phyloP scores from a whole-genome alignment of 148 eudicot species.

The Suaeda aralocaspica region DNA sequence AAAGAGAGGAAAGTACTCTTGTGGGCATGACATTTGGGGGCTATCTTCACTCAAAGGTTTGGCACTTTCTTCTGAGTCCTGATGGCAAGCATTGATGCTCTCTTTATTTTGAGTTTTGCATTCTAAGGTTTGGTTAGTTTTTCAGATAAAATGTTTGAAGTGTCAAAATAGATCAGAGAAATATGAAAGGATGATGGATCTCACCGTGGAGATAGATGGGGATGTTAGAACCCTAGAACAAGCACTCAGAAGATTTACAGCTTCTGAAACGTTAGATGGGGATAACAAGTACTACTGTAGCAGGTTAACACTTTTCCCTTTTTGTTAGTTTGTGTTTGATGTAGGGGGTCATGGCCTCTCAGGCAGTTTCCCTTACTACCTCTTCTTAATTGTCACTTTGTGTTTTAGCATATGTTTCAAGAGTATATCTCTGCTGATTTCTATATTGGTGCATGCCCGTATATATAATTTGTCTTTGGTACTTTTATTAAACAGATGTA shows the following conservation, averaged over 20 bases:
- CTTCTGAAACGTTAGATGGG: slow-evolving; percentile 32
- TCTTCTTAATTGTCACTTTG: no score
- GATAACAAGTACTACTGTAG: slow-evolving; percentile 30
- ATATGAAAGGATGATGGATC: slow-evolving; percentile 39
- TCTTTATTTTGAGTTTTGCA: background rate
- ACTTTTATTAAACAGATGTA: slow-evolving; percentile 24
- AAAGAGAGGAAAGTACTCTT: slow-evolving; percentile 30
- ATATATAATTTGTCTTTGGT: background rate
- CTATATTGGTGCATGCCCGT: background rate
- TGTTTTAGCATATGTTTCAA: no score
- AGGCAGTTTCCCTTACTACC: no score
- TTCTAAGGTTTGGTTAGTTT: background rate
- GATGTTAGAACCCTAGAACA: slow-evolving; percentile 35
- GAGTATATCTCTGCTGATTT: background rate
- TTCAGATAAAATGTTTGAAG: slow-evolving; percentile 33
- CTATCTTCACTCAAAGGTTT: slow-evolving; percentile 35
- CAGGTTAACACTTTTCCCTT: slow-evolving; percentile 19
- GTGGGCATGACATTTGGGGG: slow-evolving; percentile 39
- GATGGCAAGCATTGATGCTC: background rate
- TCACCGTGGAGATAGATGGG: slow-evolving; percentile 37
- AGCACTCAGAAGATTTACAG: slow-evolving; percentile 34
- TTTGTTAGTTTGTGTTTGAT: no score
- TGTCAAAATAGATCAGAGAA: slow-evolving; percentile 27
- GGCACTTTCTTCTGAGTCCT: background rate
- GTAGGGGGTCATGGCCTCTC: no score